Evolutionary conservation across 192 early-diverging fungal genomes (phyloP), one percentile per base, ranked within the genome.

Genomic region (Linnemannia exigua): DNA sequence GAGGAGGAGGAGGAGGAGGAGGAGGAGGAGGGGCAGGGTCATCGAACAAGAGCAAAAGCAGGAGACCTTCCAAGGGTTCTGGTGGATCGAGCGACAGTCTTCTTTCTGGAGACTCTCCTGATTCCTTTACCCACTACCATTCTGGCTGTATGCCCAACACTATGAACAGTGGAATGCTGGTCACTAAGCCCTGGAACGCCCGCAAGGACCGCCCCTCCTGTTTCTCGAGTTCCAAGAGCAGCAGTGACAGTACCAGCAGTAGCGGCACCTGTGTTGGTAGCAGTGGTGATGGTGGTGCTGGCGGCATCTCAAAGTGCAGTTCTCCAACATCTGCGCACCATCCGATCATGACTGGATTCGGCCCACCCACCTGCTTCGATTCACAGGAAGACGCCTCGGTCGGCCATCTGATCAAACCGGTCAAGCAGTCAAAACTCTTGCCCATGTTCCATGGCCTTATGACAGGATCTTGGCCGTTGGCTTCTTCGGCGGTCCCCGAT

Each of bases 391-490:
- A 77, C 67, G 28, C 76, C 2, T 77, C 67, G 11, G 67, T 77
- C 15, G 76, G 67, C 11, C 50, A 70, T 5, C 36, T 77, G 46
- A 70, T 77, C 67, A 77, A 77, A 28, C 76, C 76, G 14, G 76
- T 77, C 33, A 77, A 77, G 67, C 76, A 77, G 33, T 77, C 76
- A 20, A 77, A 77, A n/a, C 76, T 77, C 33, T 31, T 77, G 35
- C 76, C 76, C 50, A 77, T 77, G 76, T 54, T 77, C 76, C 76
- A 77, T 51, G 76, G 76, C 6, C 33, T 77, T 20, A 70, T 77
- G 76, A 77, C 76, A 3, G 76, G 76, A 12, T 58, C 76, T 1
- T 77, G 76, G 76, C 76, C 76, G 4, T 22, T 77, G 36, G 76
- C 76, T 2, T 77, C 36, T 2, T 70, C 35, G 0, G 67, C 37